Base-by-base conservation (phyloP, 257 asterid genomes). In the Oldenlandia corymbosa region DNA sequence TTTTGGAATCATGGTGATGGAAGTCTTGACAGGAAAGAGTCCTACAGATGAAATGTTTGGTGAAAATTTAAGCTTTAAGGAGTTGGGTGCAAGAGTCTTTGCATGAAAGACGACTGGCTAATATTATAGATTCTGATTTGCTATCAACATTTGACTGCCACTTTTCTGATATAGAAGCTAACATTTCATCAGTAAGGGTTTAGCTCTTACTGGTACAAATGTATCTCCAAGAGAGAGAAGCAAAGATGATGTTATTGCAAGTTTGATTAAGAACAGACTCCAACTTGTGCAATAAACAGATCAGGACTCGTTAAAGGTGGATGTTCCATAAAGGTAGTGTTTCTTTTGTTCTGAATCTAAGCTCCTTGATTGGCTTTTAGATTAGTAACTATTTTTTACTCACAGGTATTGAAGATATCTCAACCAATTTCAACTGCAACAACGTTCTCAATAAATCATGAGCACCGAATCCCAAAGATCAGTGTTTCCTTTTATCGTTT, bases 1-100 rank as follows among this genome's bases (percentile, higher is more conserved):
- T n/a, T 49, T 49, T 21, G 28, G 55, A 20, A 49, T 49, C 28
- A 49, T 49, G 55, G 21, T 14, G 55, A 49, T 49, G 55, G 55
- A 56, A 23, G 31, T 24, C 18, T 21, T 51, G 18, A 51, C 55
- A 51, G 24, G 57, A 24, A 51, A 21, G 17, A 51, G 18, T 10
- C 31, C 57, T 5, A 24, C 2, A 1, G 7, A 47, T 47, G 10
- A n/a, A 20, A n/a, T 47, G 26, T 47, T 47, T 47, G 53, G 36
- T 52, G 58, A 52, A 52, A 24, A 52, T 26, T 8, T 52, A 36
- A 52, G 11, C n/a, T 36, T 5, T 52, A 10, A 26, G 16, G 58
- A 52, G 34, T 24, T 52, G 58, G 58, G 36, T 50, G 14, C n/a
- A 12, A 24, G 1, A 13, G 27, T 52, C 4, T 6, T 10, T 52